These are phyloP conservation scores for Mitragyna speciosa DNA, from an alignment of 257 asterid species.

Conservation along the genomic window DNA sequence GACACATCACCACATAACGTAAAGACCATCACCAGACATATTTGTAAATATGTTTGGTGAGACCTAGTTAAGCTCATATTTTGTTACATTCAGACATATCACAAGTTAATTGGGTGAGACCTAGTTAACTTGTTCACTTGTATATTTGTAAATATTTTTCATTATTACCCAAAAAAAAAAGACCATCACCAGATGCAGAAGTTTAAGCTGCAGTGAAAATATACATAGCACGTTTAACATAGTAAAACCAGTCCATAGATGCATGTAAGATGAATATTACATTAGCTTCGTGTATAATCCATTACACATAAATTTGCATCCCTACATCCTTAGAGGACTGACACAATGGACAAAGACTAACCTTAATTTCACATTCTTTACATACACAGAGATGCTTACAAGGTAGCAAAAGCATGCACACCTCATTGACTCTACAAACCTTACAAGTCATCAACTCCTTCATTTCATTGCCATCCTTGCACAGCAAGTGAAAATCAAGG, in stretches of 20 bases:
- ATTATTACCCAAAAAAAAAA: no score
- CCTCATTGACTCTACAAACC: slow-evolving; percentile 79
- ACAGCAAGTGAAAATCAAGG: slow-evolving; percentile 42
- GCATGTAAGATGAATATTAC: slow-evolving; percentile 26
- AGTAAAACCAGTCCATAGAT: slow-evolving; percentile 17
- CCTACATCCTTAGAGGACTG: slow-evolving; percentile 71
- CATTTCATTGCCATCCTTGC: slow-evolving; percentile 47
- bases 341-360: slow-evolving; percentile 80
- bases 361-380: slow-evolving; percentile 80
- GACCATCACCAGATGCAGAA: background rate
- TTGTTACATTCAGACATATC: no score
- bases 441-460: slow-evolving; percentile 72
- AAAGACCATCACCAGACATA: no score
- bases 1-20: no score
- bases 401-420: slow-evolving; percentile 83
- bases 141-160: no score
- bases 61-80: no score
- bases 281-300: slow-evolving; percentile 34
- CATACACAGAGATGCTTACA: slow-evolving; percentile 97
- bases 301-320: slow-evolving; percentile 79
- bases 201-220: background rate
- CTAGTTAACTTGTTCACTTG: no score
- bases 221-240: slow-evolving; percentile 15
- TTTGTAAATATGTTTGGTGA: no score
- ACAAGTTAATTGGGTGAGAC: no score